These are phyloP conservation scores for Trametes sanguinea DNA, from an alignment of 768 basidiomycete genomes.

Conservation along the genomic window DNA sequence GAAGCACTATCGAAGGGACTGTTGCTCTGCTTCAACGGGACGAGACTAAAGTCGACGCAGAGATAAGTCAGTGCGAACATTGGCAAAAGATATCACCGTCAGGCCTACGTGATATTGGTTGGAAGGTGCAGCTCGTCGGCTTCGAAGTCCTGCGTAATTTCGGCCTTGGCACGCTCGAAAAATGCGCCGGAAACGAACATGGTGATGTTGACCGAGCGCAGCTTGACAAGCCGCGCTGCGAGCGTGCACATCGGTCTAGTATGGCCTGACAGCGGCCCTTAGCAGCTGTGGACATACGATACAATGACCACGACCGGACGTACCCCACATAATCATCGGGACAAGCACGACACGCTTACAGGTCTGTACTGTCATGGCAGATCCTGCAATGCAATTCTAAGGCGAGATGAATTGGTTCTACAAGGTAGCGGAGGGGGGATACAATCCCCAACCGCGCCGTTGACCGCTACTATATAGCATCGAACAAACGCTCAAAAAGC, in stretches of 20 bases:
- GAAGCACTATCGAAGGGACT: neutral
- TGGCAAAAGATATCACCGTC: neutral
- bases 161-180: conserved; percentile 5
- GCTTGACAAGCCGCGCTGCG: conserved; percentile 3
- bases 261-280: neutral
- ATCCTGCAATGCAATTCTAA: too few species aligned
- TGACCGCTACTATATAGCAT: too few species aligned
- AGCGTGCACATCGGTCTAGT: conserved; percentile 14
- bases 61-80: neutral
- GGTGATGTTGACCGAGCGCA: conserved; percentile 1
- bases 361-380: too few species aligned
- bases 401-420: too few species aligned
- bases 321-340: too few species aligned
- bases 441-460: too few species aligned
- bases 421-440: too few species aligned
- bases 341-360: too few species aligned
- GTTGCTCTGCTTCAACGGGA: neutral
- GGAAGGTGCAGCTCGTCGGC: neutral
- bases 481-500: too few species aligned
- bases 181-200: conserved; percentile 2
- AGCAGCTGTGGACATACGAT: too few species aligned
- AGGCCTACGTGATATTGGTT: neutral
- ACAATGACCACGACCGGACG: too few species aligned
- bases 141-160: conserved; percentile 2
- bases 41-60: neutral